Conservation (phyloP, 495 filamentous ascomycete genomes). For the Podospora anserina region DNA sequence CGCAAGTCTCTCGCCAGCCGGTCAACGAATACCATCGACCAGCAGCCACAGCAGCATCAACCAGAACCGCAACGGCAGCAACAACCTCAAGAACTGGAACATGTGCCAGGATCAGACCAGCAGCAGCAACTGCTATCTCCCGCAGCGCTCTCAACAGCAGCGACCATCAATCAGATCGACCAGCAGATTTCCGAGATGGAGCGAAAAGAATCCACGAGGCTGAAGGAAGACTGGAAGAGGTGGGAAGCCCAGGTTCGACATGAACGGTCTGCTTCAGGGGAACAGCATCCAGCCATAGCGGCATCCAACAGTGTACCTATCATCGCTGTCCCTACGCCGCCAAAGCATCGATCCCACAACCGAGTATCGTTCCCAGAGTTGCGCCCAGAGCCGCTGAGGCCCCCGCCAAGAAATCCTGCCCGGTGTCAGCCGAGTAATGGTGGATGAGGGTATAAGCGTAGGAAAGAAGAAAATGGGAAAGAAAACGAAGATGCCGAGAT, state of each 20-base stretch:
- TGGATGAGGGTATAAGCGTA: neutral
- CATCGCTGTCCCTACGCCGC: constrained; percentile 30
- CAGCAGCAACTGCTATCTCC: neutral
- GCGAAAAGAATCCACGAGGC: constrained; percentile 18
- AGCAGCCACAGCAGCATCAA: neutral
- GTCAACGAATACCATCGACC: constrained; percentile 23
- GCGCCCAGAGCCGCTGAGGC: constrained; percentile 9
- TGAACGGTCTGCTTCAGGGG: constrained; percentile 28
- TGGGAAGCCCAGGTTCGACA: constrained; percentile 31
- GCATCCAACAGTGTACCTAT: constrained; percentile 18
- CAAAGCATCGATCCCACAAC: constrained; percentile 29
- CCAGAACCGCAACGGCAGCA: neutral
- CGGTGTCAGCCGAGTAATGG: neutral
- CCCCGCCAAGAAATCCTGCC: constrained; percentile 4
- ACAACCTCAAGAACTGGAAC: neutral
- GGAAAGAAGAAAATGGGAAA: neutral
- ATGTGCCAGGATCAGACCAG: too few relatives aligned
- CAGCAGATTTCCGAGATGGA: constrained; percentile 19
- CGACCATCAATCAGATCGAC: constrained; percentile 13
- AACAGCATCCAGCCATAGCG: constrained; percentile 25
- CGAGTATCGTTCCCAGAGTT: constrained; percentile 13
- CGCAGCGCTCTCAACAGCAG: constrained; percentile 9
- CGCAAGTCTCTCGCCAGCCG: constrained; percentile 47
- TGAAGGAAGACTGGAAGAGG: constrained; percentile 34
- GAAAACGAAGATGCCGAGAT: neutral